Percentiles rank a stretch among this genome's conserved stretches.
phyloP scores from a whole-genome alignment of 805 yeast species.

The Yarrowia osloensis region DNA sequence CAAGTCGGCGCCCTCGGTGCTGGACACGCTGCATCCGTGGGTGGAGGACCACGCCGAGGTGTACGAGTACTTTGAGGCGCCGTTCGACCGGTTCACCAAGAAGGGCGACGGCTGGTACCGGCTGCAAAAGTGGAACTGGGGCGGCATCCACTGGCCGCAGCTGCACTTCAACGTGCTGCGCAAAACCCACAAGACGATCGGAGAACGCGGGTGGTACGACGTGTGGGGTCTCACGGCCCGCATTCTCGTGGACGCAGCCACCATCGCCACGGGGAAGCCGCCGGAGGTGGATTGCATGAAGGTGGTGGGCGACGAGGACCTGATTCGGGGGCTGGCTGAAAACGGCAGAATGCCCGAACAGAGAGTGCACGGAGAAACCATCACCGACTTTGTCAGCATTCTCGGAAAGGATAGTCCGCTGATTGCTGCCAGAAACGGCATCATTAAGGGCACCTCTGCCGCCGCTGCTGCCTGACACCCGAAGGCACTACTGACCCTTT shows the following conservation, averaged over 20 bases:
- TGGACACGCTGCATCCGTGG: conserved; percentile 20
- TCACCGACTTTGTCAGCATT: conserved; percentile 34
- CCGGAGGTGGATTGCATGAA: conserved; percentile 43
- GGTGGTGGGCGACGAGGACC: conserved; percentile 41
- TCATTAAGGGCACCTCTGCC: neutral
- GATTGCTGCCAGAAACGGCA: conserved; percentile 28
- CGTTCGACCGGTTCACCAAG: conserved; percentile 37
- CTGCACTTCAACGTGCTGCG: conserved; percentile 41
- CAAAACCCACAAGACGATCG: conserved; percentile 37
- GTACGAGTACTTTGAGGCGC: conserved; percentile 39
- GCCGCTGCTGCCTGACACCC: neutral
- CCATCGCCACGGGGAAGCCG: conserved; percentile 40
- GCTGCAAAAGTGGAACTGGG: conserved; percentile 41
- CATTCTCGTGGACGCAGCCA: conserved; percentile 46
- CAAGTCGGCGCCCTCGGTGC: conserved; percentile 31
- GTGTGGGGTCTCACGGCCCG: conserved; percentile 51
- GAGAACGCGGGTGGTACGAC: conserved; percentile 39
- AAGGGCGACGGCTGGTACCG: conserved; percentile 35
- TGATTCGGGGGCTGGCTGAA: conserved; percentile 36
- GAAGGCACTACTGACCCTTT: neutral
- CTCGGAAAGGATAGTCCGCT: conserved; percentile 36
- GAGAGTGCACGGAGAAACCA: conserved; percentile 34
- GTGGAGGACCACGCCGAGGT: conserved; percentile 40
- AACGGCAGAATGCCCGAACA: conserved; percentile 34
- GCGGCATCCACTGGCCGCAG: conserved; percentile 42